Evolutionary conservation across 1,284 basidiomycete species (phyloP), one percentile per base, ranked within the genome.

Genomic region (Ceratobasidium sp.): DNA sequence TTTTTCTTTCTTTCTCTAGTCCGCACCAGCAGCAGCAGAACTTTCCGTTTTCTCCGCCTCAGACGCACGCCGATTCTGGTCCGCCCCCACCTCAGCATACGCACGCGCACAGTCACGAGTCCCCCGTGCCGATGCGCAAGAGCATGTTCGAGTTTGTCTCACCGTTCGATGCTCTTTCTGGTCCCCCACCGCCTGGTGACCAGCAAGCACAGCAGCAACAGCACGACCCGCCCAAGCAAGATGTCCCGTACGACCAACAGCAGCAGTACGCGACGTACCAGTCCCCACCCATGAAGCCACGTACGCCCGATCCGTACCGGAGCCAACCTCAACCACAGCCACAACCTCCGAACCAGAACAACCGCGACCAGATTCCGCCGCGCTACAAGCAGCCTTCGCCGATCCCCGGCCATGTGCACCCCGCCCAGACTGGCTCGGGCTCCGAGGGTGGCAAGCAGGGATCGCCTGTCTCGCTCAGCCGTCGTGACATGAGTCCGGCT

Each of bases 141-240:
- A 89, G 90, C 69, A 87, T 92, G 85, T 93, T 93, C 76, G 90
- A 92, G 60, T 93, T 92, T 74, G 84, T 90, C 71, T 92, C 91
- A 69, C 89, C 92, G 2, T 93, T 93, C 76, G 92, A 93, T 76
- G 90, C 91, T 14, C 84, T 93, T 34, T 79, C 81, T 32, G 72
- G 74, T 39, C 45, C 76, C 1, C 60, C 43, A 85, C 86, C 14
- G 74, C 81, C 28, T 83, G 83, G 50, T 80, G 80, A 55, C 76
- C 82, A 12, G 82, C 85, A 23, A 53, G 65, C 85, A 82, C 74
- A 80, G 80, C 64, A 45, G 16, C 43, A 45, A 45, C 53, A 57
- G 28, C 53, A 32, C 53, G 30, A 59, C 32, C 71, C 57, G 39
- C 58, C 59, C 6, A 64, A 71, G 41, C 73, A 69, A 50, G 57